phyloP scores from a whole-genome alignment of 1,284 basidiomycete species.

The Fomitopsis schrenkii region DNA sequence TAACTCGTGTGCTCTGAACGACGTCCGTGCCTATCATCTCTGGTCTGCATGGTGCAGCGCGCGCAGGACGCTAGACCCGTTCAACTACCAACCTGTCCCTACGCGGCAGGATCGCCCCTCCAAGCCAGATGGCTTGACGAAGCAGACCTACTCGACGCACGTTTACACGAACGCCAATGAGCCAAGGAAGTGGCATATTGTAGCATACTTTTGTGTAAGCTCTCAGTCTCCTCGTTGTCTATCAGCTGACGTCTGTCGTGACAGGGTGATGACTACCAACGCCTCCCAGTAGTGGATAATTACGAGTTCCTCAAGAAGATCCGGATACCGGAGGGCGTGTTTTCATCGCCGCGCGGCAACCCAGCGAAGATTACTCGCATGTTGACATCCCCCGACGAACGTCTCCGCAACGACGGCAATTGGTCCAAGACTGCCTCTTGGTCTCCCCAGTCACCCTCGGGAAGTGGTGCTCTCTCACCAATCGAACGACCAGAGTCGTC shows the following conservation, averaged over 20 bases:
- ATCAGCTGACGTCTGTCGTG: slow-evolving; percentile 7
- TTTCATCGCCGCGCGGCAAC: slow-evolving; percentile 59
- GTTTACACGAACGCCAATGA: slow-evolving; percentile 55
- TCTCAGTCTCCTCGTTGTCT: slow-evolving; percentile 1
- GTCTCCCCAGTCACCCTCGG: slow-evolving; percentile 21
- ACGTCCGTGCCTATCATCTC: slow-evolving; percentile 8
- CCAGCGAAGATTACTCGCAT: slow-evolving; percentile 21
- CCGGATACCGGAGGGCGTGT: slow-evolving; percentile 59
- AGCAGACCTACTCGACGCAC: slow-evolving; percentile 75
- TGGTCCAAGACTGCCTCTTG: slow-evolving; percentile 25
- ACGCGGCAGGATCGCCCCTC: slow-evolving; percentile 68
- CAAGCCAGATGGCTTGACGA: slow-evolving; percentile 70
- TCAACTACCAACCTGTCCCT: slow-evolving; percentile 48
- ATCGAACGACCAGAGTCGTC: slow-evolving; percentile 29
- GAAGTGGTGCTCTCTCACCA: slow-evolving; percentile 17
- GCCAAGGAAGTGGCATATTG: slow-evolving; percentile 72
- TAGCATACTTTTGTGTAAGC: slow-evolving; percentile 61
- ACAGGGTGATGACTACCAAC: slow-evolving; percentile 63
- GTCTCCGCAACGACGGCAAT: slow-evolving; percentile 12
- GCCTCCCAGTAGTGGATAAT: slow-evolving; percentile 62
- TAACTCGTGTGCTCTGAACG: slow-evolving; percentile 6
- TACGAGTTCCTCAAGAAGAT: slow-evolving; percentile 66
- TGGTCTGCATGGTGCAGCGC: slow-evolving; percentile 37
- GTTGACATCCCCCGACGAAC: neutral
- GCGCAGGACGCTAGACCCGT: slow-evolving; percentile 57